Base-by-base conservation (phyloP, 805 yeast species). In the Tetrapisispora iriomotensis region DNA sequence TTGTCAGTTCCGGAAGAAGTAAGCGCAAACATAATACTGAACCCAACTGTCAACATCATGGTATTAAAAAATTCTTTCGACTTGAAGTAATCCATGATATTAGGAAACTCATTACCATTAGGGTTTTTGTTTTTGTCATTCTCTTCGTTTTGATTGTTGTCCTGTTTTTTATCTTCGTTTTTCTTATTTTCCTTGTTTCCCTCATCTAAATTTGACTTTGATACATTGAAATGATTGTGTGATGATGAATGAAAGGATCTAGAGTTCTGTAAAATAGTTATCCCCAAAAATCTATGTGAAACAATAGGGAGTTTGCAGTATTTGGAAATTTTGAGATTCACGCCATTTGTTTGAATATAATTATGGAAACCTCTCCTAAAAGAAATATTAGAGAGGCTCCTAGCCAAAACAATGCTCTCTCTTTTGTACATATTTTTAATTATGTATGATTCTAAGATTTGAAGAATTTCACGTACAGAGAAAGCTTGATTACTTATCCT, bases 31-130 rank as follows among this genome's bases (percentile, higher is more conserved):
- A 67, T 36, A 2, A 65, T 41, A 1, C 67, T 54, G 29, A 65
- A 60, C 8, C 68, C 70, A 6, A 59, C 49, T 1, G 71, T 63
- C 31, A 64, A 43, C 38, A 62, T 61, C 10, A 68, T 34, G 3
- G 68, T 64, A 41, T 63, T 61, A 10, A 58, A 46, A 39, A 68
- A 68, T 45, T 68, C 71, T 39, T 60, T 63, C n/a, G 71, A 66
- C 41, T 58, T 62, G 48, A 67, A 56, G 45, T 65, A 67, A 4
- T 65, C 66, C 2, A 53, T 37, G 10, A 62, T 48, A 8, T 34
- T 29, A 9, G 30, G 38, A 49, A 45, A 3, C 3, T 38, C 34
- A n/a, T 34, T 24, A 6, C 29, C 14, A 31, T 37, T 23, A 15
- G 27, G 20, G 14, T 56, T 43, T 27, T 53, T 40, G 12, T 49